phyloP scores from a whole-genome alignment of 1,139 yeast genomes.

The Wickerhamomyces sp. region DNA sequence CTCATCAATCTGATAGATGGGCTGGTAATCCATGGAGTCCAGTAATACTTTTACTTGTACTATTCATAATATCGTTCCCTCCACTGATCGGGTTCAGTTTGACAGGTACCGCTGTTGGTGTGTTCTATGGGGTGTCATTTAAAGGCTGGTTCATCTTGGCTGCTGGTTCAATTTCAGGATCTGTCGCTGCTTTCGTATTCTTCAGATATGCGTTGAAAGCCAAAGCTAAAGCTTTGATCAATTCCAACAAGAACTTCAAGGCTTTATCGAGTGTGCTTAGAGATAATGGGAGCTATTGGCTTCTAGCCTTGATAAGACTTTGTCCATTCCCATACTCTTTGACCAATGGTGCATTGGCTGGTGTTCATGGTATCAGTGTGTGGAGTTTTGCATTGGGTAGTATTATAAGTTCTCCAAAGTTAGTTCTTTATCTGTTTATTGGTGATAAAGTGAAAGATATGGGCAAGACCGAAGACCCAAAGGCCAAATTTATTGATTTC shows the following conservation, averaged over 20 bases:
- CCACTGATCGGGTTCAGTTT: slow-evolving; percentile 83
- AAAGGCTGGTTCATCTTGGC: slow-evolving; percentile 78
- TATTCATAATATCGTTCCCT: slow-evolving; percentile 65
- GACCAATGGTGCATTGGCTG: slow-evolving; percentile 88
- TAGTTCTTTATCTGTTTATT: slow-evolving; percentile 69
- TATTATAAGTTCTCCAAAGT: slow-evolving; percentile 72
- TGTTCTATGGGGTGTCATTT: slow-evolving; percentile 72
- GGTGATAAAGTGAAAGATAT: slow-evolving; percentile 73
- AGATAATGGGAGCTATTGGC: slow-evolving; percentile 57
- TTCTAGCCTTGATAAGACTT: slow-evolving; percentile 67
- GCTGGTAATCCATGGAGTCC: slow-evolving; percentile 22
- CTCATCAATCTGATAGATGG: slow-evolving; percentile 38
- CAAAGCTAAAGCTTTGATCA: slow-evolving; percentile 50
- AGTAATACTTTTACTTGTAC: slow-evolving; percentile 43
- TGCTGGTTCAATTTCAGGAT: slow-evolving; percentile 65
- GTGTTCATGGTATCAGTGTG: slow-evolving; percentile 68
- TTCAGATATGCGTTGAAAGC: slow-evolving; percentile 57
- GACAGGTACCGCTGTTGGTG: slow-evolving; percentile 65
- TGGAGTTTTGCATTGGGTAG: slow-evolving; percentile 67
- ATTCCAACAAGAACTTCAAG: slow-evolving; percentile 55
- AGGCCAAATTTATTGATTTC: slow-evolving; percentile 55
- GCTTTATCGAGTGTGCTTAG: slow-evolving; percentile 75
- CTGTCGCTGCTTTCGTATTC: slow-evolving; percentile 62
- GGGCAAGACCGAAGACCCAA: slow-evolving; percentile 52
- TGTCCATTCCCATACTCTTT: slow-evolving; percentile 93